Conservation (phyloP, 2,329 filamentous ascomycete genomes). For the Aspergillus puulaauensis region DNA sequence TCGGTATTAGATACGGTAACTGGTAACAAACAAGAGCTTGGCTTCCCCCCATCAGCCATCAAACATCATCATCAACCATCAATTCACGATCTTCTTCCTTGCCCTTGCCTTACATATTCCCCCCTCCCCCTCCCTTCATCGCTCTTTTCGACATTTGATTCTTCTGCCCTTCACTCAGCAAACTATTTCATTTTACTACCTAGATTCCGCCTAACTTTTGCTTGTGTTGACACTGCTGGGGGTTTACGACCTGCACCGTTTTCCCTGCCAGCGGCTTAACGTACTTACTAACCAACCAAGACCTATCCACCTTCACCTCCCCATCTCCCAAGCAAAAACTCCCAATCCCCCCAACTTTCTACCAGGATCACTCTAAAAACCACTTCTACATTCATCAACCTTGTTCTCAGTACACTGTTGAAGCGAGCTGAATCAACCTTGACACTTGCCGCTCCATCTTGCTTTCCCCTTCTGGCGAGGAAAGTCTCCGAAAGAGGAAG, state of each 20-base stretch:
- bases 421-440: slow-evolving; percentile 4
- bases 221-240: slow-evolving; percentile 21
- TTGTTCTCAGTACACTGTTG: not conserved
- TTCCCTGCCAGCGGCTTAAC: slow-evolving; percentile 23
- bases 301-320: slow-evolving; percentile 20
- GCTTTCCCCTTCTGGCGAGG: slow-evolving; percentile 26
- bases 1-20: not conserved
- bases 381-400: slow-evolving; percentile 3
- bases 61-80: slow-evolving; percentile 8
- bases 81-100: slow-evolving; percentile 25
- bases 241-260: slow-evolving; percentile 43
- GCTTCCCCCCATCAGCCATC: slow-evolving; percentile 4
- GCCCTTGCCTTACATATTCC: slow-evolving; percentile 4
- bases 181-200: not conserved
- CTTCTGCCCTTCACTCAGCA: not conserved
- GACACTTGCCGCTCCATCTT: slow-evolving; percentile 5
- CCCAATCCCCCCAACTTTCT: not conserved
- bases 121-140: slow-evolving; percentile 8
- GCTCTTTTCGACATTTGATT: slow-evolving; percentile 1
- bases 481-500: slow-evolving; percentile 19
- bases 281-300: slow-evolving; percentile 21
- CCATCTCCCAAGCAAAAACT: not conserved
- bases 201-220: slow-evolving; percentile 2
- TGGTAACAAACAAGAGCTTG: not conserved
- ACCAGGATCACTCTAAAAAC: not conserved